Percentiles rank a stretch among this genome's conserved stretches.
Conservation (phyloP, 2,329 filamentous ascomycete genomes). For the Paracorniculantispora psalliotae region DNA sequence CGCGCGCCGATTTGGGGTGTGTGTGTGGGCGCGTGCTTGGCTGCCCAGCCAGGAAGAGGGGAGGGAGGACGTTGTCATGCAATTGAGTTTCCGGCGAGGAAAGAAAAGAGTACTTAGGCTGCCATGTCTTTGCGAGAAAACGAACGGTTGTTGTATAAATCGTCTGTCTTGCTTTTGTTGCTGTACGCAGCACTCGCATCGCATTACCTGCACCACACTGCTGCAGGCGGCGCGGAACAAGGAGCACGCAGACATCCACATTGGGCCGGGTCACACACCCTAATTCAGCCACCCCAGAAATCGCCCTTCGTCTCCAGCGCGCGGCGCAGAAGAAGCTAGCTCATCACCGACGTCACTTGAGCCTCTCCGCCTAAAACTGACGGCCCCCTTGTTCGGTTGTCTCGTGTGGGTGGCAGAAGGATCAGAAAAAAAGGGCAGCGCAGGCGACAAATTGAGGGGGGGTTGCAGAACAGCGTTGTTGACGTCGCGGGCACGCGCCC, state of each 20-base stretch:
- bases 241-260: not conserved
- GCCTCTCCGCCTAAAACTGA: not conserved
- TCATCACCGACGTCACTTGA: slow-evolving; percentile 10
- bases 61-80: not conserved
- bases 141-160: not conserved
- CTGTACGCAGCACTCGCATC: not conserved
- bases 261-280: not conserved
- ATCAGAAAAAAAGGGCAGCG: not conserved
- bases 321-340: too few species aligned
- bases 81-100: not conserved
- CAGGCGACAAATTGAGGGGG: too few species aligned
- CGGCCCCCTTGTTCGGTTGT: not conserved
- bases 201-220: not conserved
- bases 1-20: too few species aligned
- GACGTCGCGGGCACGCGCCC: not conserved
- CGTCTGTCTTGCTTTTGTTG: not conserved
- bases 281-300: not conserved
- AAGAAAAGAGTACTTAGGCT: not conserved
- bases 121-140: not conserved
- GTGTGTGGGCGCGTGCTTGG: not conserved
- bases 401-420: not conserved
- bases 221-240: not conserved
- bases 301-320: too few species aligned
- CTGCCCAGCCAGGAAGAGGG: not conserved
- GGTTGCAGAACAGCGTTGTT: not conserved